Base-by-base conservation (phyloP, 768 basidiomycete genomes). In the Boletus rex-veris region DNA sequence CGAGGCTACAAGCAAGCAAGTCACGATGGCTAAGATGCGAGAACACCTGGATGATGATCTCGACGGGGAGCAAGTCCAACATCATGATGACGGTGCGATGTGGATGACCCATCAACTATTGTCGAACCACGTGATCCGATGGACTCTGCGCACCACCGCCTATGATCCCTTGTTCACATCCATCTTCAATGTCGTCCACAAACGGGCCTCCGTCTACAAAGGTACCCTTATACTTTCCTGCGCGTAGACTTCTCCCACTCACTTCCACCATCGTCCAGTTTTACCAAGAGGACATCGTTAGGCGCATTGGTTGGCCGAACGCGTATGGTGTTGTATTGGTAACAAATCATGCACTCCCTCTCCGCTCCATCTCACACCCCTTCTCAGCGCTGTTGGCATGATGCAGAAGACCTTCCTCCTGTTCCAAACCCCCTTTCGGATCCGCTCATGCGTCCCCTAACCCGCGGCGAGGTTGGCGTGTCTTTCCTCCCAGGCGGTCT, bases 341-440 rank as follows among this genome's bases (percentile, higher is more conserved):
- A 66, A 55, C 75, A 61, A 45, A 19, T 51, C 21, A 30, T 28
- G 28, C 39, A 24, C 19, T 30, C 19, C 53, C 37, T 58, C 53
- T 12, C 46, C 30, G 48, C 31, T 36, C 45, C 38, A 28, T 36
- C 58, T 58, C 53, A 65, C 45, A 35, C 5, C 7, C 48, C 40
- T n/a, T 37, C 48, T 9, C 65, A 94, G 92, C 82, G 90, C 71
- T 90, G 86, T 63, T 94, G 92, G 92, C 86, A 90, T 57, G 90
- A 93, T 67, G 83, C 85, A 10, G 91, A 94, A 58, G 90, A 91
- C 54, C 65, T 81, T 14, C 78, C 77, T 31, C 70, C 71, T 0
- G 72, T 76, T 4, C 67, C 73, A 26, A 71, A 73, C 35, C 69
- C 70, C 16, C 63, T 76, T 51, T 60, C 75, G 39, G 88, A 92